phyloP scores from a whole-genome alignment of 164 flowering plant genomes.

The Liriodendron chinense region DNA sequence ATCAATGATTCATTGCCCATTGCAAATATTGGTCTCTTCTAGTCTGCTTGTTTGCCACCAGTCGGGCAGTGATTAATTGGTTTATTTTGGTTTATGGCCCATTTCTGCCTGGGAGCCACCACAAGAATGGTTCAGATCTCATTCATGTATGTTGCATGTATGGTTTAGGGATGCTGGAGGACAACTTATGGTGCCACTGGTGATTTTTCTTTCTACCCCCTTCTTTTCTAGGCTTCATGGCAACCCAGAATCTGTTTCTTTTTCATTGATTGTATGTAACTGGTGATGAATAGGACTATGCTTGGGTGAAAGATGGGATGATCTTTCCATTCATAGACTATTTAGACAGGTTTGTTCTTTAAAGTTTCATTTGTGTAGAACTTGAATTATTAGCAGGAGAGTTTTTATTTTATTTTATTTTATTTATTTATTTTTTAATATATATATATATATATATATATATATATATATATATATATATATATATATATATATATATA shows the following conservation, averaged over 20 bases:
- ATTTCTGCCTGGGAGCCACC: background rate
- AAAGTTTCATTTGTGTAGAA: too few relatives aligned
- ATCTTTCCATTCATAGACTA: slow-evolving; percentile 78
- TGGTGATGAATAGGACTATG: slow-evolving; percentile 68
- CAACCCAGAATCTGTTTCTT: background rate
- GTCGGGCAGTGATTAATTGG: background rate
- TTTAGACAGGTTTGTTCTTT: slow-evolving; percentile 63
- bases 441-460: too few relatives aligned
- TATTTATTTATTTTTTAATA: too few relatives aligned
- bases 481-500: too few relatives aligned
- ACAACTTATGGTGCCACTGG: background rate
- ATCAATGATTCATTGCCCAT: too few relatives aligned
- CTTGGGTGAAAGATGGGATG: slow-evolving; percentile 84
- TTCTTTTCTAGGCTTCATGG: too few relatives aligned
- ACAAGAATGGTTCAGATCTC: background rate
- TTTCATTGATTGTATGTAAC: background rate
- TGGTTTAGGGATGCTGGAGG: background rate
- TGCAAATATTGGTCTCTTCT: background rate
- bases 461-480: too few relatives aligned
- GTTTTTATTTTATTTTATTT: too few relatives aligned
- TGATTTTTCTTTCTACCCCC: too few relatives aligned
- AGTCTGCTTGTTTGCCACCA: background rate
- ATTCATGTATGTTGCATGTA: background rate
- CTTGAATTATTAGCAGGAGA: too few relatives aligned
- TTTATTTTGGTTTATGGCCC: too few relatives aligned